These are phyloP conservation scores for Globisporangium carolinianum DNA, from an alignment of 352 stramenopile genomes.

Conservation along the genomic window DNA sequence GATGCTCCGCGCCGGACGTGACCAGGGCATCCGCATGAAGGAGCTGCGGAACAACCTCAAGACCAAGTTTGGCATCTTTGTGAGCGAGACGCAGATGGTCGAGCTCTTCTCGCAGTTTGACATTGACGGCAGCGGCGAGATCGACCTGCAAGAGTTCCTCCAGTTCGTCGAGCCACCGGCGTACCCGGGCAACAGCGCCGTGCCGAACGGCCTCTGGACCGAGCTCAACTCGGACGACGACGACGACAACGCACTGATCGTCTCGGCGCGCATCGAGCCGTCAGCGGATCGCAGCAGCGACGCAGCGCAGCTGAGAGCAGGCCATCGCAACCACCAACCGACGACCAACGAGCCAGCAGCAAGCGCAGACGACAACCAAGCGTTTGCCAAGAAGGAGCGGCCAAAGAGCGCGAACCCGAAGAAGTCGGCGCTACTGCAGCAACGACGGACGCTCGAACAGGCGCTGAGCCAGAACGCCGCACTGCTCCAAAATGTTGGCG, in stretches of 20 bases:
- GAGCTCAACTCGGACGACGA: constrained; percentile 19
- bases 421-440: constrained; percentile 55
- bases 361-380: neutral
- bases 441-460: constrained; percentile 46
- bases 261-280: too few relatives aligned
- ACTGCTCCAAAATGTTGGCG: constrained; percentile 3
- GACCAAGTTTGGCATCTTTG: constrained; percentile 71
- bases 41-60: constrained; percentile 76
- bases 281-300: neutral
- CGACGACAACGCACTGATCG: constrained; percentile 5
- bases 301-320: neutral
- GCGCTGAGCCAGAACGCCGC: constrained; percentile 15
- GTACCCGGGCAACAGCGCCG: constrained; percentile 45
- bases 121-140: constrained; percentile 54
- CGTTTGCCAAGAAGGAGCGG: constrained; percentile 36
- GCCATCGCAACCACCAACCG: constrained; percentile 5
- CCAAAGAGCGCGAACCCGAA: constrained; percentile 58
- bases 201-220: constrained; percentile 59
- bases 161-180: constrained; percentile 60
- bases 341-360: constrained; percentile 6
- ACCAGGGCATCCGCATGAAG: constrained; percentile 59
- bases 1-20: constrained; percentile 59
- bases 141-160: constrained; percentile 73
- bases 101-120: constrained; percentile 62
- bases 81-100: constrained; percentile 67